Base-by-base conservation (phyloP, 306 rosid species). In the Psophocarpus tetragonolobus region DNA sequence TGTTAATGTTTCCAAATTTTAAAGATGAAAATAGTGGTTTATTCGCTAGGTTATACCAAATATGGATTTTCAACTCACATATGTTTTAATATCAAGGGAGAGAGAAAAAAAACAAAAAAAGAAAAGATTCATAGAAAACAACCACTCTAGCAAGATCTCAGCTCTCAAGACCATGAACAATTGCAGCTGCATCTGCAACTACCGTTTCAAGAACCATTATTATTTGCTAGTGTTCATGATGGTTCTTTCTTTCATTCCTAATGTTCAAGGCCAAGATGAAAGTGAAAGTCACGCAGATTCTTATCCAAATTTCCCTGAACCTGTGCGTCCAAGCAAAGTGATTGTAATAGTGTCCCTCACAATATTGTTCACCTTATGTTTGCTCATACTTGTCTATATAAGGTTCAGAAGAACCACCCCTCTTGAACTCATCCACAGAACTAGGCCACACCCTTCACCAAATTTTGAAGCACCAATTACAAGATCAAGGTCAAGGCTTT, bases 211-310 rank as follows among this genome's bases (percentile, higher is more conserved):
- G 24, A 68, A 68, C 3, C 44, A 18, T n/a, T n/a, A n/a, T n/a
- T n/a, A n/a, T 23, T 26, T 14, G 14, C 24, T 8, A n/a, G 58
- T 26, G 58, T 15, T 68, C 38, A 68, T 68, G 58, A 68, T 26
- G 74, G 39, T 68, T 26, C 58, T 68, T 68, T 44, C 57, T 27
- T 68, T 68, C 74, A 44, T 23, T 27, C 27, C 20, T 27, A 26
- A 44, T 15, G 58, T 44, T 68, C 5, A 15, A 8, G 74, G 26
- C 7, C 74, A 24, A 45, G 7, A 68, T n/a, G n/a, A n/a, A n/a
- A n/a, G n/a, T n/a, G n/a, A n/a, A 15, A 26, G 15, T 8, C 14
- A 64, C 30, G 2, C 74, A 42, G 15, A 68, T 27, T 2, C 26
- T n/a, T 15, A 8, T 24, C 15, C 38, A 44, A 39, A 44, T 13